Evolutionary conservation across 2,329 filamentous ascomycete genomes (phyloP).

Genomic region (Sclerotinia minor): DNA sequence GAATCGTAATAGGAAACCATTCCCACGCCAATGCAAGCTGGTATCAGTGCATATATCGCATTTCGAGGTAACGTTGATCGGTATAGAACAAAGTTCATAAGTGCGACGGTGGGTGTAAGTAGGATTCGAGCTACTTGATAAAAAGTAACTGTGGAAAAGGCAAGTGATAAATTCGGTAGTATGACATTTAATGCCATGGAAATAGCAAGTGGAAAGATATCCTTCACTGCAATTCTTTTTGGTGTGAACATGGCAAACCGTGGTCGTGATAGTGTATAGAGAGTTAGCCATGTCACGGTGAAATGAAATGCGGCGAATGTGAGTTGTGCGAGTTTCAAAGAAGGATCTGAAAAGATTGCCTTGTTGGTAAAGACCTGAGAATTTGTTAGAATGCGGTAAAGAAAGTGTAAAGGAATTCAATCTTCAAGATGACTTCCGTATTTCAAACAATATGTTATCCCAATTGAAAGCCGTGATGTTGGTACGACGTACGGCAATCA

Average conservation of each 20-base stretch:
- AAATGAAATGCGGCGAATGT: conserved; percentile 70
- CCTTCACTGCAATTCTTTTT: conserved; percentile 53
- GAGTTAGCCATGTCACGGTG: conserved; percentile 62
- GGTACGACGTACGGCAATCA: too few relatives aligned
- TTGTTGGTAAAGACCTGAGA: conserved; percentile 63
- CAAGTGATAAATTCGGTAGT: conserved; percentile 66
- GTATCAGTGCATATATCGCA: conserved; percentile 55
- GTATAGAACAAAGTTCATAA: conserved; percentile 65
- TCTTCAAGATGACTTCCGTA: too few relatives aligned
- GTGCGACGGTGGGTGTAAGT: conserved; percentile 63
- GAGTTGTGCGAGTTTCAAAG: conserved; percentile 61
- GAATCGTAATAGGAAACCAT: conserved; percentile 70
- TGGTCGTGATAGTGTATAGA: conserved; percentile 62
- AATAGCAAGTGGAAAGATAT: conserved; percentile 63
- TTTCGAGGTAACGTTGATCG: conserved; percentile 54
- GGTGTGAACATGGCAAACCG: conserved; percentile 59
- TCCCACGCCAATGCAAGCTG: conserved; percentile 63
- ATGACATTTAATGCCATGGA: conserved; percentile 71
- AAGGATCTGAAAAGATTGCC: conserved; percentile 64
- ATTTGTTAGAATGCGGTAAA: conserved; percentile 5
- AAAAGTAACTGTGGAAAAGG: conserved; percentile 67
- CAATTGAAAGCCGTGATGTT: too few relatives aligned
- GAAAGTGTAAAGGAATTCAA: neutral
- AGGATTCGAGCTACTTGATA: conserved; percentile 70
- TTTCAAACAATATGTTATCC: too few relatives aligned